Evolutionary conservation across 2,329 filamentous ascomycete species (phyloP).

Genomic region (Trichoderma arundinaceum): DNA sequence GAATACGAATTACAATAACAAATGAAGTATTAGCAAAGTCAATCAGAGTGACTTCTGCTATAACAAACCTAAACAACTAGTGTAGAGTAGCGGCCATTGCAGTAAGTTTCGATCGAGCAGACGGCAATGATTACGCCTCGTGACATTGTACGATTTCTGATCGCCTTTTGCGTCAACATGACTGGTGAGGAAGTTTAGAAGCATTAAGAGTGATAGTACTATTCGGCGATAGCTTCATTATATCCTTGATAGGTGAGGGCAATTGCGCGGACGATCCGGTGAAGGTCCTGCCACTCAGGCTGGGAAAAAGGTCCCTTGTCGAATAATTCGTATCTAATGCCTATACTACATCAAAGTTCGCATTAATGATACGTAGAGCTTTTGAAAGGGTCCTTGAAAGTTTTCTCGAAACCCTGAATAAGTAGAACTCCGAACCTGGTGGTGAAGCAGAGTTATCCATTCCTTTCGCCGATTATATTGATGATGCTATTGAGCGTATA

Average conservation of each 20-base stretch:
- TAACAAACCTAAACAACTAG: constrained; percentile 1
- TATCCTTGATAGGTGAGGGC: neutral
- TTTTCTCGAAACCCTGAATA: constrained; percentile 1
- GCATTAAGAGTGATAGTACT: neutral
- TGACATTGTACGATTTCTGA: neutral
- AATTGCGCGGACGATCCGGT: neutral
- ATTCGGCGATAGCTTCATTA: neutral
- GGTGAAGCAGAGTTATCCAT: neutral
- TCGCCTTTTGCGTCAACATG: neutral
- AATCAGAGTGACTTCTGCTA: neutral
- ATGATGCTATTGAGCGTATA: neutral
- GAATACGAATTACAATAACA: neutral
- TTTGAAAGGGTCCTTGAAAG: neutral
- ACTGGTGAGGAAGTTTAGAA: neutral
- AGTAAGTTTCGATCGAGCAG: neutral
- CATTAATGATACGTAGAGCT: neutral
- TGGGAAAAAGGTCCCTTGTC: neutral
- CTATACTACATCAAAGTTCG: neutral
- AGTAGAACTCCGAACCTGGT: neutral
- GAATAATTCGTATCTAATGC: neutral
- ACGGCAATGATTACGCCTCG: neutral
- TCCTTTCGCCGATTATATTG: neutral
- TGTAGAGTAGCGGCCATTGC: constrained; percentile 3
- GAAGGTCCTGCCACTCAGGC: neutral
- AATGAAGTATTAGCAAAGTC: neutral